These are phyloP conservation scores for Aplosporella prunicola DNA, from an alignment of 2,329 filamentous ascomycete species.

Conservation along the genomic window DNA sequence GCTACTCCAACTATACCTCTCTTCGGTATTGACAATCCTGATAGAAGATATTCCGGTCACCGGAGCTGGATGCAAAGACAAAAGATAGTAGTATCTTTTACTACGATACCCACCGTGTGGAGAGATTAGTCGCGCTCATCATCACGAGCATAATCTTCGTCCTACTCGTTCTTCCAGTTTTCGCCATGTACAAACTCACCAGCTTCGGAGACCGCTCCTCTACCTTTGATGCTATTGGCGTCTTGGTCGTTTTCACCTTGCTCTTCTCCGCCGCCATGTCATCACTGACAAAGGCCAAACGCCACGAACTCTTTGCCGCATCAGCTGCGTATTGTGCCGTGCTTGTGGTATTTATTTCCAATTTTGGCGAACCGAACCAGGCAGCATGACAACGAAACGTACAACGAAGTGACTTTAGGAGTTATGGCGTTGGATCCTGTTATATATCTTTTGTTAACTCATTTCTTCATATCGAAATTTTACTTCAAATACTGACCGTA, in stretches of 20 bases:
- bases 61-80: conserved; percentile 30
- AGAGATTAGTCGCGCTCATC: conserved; percentile 32
- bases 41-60: conserved; percentile 30
- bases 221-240: conserved; percentile 32
- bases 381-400: too few species aligned
- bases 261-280: conserved; percentile 26
- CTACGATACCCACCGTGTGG: conserved; percentile 29
- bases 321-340: conserved; percentile 32
- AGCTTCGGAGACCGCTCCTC: conserved; percentile 18
- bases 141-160: conserved; percentile 36
- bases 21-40: neutral
- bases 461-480: too few species aligned
- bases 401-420: too few species aligned
- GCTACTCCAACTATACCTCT: neutral
- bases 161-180: conserved; percentile 32
- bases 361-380: conserved; percentile 18
- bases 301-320: conserved; percentile 30
- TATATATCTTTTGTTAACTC: too few species aligned
- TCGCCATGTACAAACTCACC: conserved; percentile 32
- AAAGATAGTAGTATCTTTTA: conserved; percentile 24
- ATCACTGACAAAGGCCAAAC: conserved; percentile 25
- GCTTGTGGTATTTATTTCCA: conserved; percentile 32
- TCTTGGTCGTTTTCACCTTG: conserved; percentile 33
- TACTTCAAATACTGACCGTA: too few species aligned
- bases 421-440: too few species aligned